Conservation (phyloP, 768 basidiomycete genomes). For the Glaciozyma antarctica region DNA sequence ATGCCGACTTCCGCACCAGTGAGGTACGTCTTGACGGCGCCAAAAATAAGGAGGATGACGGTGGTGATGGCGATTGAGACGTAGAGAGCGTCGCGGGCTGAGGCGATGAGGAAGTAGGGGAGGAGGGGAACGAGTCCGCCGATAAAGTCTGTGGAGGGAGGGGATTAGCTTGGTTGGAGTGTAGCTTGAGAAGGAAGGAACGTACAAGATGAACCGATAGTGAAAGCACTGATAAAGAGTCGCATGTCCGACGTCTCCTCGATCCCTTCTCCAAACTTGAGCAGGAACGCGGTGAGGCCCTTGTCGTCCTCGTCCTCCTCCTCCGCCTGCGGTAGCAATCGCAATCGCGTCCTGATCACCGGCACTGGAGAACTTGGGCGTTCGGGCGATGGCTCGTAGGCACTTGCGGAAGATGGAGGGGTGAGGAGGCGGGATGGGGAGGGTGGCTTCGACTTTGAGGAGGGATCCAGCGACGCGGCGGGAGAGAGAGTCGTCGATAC, state of each 20-base stretch:
- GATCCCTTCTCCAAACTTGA: constrained; percentile 91
- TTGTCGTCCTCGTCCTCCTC: constrained; percentile 60
- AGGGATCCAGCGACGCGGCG: constrained; percentile 67
- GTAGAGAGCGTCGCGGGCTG: constrained; percentile 49
- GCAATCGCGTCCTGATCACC: constrained; percentile 12
- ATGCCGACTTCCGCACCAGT: constrained; percentile 42
- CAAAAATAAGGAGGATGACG: constrained; percentile 75
- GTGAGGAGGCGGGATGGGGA: constrained; percentile 21
- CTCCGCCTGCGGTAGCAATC: constrained; percentile 38
- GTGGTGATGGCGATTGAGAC: constrained; percentile 65
- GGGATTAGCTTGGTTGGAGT: no score
- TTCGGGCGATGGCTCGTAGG: constrained; percentile 28
- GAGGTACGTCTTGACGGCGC: constrained; percentile 57
- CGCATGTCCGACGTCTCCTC: constrained; percentile 82
- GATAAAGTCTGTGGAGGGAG: constrained; percentile 52
- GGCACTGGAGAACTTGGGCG: constrained; percentile 22
- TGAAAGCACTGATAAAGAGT: constrained; percentile 81
- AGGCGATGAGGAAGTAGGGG: constrained; percentile 60
- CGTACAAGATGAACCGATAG: constrained; percentile 69
- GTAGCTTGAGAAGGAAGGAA: constrained; percentile 1
- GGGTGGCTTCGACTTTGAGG: constrained; percentile 42
- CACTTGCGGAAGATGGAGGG: constrained; percentile 28
- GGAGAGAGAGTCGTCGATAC: constrained; percentile 74
- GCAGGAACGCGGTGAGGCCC: constrained; percentile 82
- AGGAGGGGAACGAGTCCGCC: constrained; percentile 88